Conservation (phyloP, 768 basidiomycete genomes). For the Hericium rajendrae region DNA sequence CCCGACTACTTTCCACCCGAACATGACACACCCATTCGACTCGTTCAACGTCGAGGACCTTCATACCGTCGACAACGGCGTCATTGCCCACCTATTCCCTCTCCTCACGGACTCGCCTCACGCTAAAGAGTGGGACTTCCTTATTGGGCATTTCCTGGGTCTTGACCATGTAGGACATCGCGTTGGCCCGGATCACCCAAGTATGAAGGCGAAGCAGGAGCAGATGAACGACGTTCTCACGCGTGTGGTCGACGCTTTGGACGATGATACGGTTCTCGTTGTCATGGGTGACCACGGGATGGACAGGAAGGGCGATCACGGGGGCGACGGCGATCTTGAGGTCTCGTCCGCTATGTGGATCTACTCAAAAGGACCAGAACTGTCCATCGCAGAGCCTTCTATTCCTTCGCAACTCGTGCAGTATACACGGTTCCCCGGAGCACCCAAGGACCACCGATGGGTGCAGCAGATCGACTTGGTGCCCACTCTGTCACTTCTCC, state of each 20-base stretch:
- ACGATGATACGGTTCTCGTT: constrained; percentile 85
- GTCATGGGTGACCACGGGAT: constrained; percentile 96
- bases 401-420: constrained; percentile 46
- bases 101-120: constrained; percentile 42
- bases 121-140: constrained; percentile 62
- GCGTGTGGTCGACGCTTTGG: constrained; percentile 61
- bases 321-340: constrained; percentile 81
- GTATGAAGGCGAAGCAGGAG: constrained; percentile 74
- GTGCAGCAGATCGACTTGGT: constrained; percentile 93
- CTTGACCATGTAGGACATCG: constrained; percentile 96
- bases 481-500: constrained; percentile 77
- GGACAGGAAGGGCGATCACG: constrained; percentile 92
- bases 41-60: constrained; percentile 99
- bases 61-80: constrained; percentile 90
- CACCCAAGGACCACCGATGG: constrained; percentile 41
- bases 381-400: constrained; percentile 26
- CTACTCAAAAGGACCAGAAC: constrained; percentile 65
- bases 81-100: constrained; percentile 75
- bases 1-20: constrained; percentile 58
- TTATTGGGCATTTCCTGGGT: constrained; percentile 89
- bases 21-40: constrained; percentile 80
- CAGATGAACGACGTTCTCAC: constrained; percentile 82
- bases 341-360: constrained; percentile 85
- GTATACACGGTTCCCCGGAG: constrained; percentile 51
- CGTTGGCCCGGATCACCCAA: constrained; percentile 80